Conservation (phyloP, 1,284 basidiomycete species). For the Termitomyces sp. region DNA sequence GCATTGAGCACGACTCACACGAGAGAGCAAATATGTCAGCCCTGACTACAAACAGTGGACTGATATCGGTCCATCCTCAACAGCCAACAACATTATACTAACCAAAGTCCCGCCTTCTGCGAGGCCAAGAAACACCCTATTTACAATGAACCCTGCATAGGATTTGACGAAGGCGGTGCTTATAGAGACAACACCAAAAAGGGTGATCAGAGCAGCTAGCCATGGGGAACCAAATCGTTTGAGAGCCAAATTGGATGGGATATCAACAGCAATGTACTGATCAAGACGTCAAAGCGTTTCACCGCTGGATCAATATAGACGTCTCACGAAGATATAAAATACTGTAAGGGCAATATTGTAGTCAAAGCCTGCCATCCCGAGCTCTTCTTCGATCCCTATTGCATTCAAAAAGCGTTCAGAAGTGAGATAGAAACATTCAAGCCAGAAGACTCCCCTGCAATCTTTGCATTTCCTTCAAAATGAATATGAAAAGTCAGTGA, state of each 20-base stretch:
- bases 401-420: neutral
- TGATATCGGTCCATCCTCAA: neutral
- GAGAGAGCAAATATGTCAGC: constrained; percentile 34
- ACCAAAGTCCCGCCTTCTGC: constrained; percentile 46
- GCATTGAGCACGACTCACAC: constrained; percentile 23
- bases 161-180: constrained; percentile 40
- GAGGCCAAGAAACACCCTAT: constrained; percentile 41
- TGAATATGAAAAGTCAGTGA: neutral
- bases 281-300: neutral
- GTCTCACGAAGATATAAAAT: constrained; percentile 34
- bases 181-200: constrained; percentile 36
- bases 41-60: constrained; percentile 29
- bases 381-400: constrained; percentile 38
- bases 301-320: neutral
- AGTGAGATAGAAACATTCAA: neutral
- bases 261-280: constrained; percentile 36
- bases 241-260: constrained; percentile 39
- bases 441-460: constrained; percentile 28
- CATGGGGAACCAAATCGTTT: constrained; percentile 38
- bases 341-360: constrained; percentile 38
- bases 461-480: constrained; percentile 35
- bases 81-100: constrained; percentile 7
- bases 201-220: constrained; percentile 33
- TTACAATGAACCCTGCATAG: constrained; percentile 37
- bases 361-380: constrained; percentile 38